Percentiles rank a stretch among this genome's conserved stretches.
Evolutionary conservation across 129 eudicot genomes (phyloP).

Genomic region (Sambucus nigra): DNA sequence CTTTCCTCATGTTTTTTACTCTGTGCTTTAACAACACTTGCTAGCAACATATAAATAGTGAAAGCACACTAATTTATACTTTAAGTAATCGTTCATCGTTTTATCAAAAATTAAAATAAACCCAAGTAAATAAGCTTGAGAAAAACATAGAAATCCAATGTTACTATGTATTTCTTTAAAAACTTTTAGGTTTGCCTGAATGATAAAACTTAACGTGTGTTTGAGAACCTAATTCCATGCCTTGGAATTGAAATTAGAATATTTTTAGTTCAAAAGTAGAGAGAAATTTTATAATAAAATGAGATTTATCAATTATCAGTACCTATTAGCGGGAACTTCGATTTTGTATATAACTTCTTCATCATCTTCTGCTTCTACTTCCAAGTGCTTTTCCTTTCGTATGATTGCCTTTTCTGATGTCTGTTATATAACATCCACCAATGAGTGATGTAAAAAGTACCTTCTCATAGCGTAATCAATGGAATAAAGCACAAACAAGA

Average conservation of each 20-base stretch:
- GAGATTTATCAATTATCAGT: neutral
- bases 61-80: neutral
- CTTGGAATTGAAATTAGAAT: no score
- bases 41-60: neutral
- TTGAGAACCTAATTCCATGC: no score
- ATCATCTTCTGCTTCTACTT: constrained; percentile 44
- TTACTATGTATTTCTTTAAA: no score
- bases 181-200: no score
- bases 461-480: no score
- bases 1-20: neutral
- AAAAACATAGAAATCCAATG: no score
- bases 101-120: neutral
- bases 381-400: constrained; percentile 84
- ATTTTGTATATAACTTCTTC: constrained; percentile 86
- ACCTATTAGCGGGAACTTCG: constrained; percentile 92
- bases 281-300: neutral
- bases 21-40: neutral
- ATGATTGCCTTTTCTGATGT: constrained; percentile 90
- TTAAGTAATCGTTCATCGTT: neutral
- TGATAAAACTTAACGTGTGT: no score
- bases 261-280: no score
- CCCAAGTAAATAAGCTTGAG: neutral
- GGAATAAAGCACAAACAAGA: no score
- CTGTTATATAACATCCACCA: constrained; percentile 26
- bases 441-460: neutral